These are phyloP conservation scores for Excoecaria agallocha DNA, from an alignment of 345 rosid genomes.

Conservation along the genomic window DNA sequence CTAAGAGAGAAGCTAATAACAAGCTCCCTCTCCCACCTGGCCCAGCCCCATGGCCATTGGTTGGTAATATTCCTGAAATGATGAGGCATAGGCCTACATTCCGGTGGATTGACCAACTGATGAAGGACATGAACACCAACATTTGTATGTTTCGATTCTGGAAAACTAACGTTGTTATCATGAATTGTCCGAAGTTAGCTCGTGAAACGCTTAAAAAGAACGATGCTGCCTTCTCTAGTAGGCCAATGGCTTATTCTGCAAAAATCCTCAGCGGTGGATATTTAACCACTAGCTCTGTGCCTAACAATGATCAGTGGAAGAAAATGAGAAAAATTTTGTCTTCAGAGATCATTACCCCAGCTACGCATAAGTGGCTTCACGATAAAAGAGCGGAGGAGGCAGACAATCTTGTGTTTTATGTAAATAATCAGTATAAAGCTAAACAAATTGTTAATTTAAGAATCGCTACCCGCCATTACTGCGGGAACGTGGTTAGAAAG, in stretches of 20 bases:
- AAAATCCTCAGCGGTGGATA: background rate
- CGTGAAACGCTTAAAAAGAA: background rate
- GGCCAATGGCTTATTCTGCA: background rate
- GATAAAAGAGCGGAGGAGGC: slow-evolving; percentile 41
- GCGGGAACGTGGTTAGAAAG: slow-evolving; percentile 45
- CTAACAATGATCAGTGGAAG: slow-evolving; percentile 47
- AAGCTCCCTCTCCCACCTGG: background rate
- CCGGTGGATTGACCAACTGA: slow-evolving; percentile 1
- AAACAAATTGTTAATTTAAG: slow-evolving; percentile 29
- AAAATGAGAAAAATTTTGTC: slow-evolving; percentile 44
- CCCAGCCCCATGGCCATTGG: background rate
- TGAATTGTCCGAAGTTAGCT: background rate
- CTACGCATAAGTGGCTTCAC: slow-evolving; percentile 38
- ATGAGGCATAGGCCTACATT: background rate
- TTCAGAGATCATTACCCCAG: slow-evolving; percentile 34
- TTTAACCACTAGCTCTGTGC: slow-evolving; percentile 19
- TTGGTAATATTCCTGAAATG: background rate
- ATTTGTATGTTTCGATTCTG: background rate
- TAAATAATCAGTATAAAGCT: slow-evolving; percentile 4
- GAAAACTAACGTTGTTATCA: background rate
- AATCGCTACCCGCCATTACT: slow-evolving; percentile 32
- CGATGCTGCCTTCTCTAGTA: background rate
- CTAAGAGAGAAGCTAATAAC: background rate
- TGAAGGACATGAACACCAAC: background rate
- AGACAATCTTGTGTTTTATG: slow-evolving; percentile 28